Percentiles rank a stretch among this genome's conserved stretches.
phyloP scores from a whole-genome alignment of 129 eudicot genomes.

The Chrysanthemum makinoi region DNA sequence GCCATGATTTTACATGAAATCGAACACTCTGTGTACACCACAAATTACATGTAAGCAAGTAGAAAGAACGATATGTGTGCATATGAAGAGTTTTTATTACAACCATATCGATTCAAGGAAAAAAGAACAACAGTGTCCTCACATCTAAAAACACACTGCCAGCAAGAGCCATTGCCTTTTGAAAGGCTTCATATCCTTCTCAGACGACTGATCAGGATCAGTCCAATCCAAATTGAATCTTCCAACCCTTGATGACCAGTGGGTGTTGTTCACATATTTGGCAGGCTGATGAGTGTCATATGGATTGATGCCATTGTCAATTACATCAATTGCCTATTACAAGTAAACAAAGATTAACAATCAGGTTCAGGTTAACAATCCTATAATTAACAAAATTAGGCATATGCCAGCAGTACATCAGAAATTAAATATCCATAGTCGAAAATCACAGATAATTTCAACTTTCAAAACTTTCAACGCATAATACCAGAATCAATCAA shows the following conservation, averaged over 20 bases:
- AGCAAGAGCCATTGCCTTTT: slow-evolving; percentile 74
- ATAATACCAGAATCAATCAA: too few species aligned
- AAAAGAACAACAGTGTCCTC: slow-evolving; percentile 24
- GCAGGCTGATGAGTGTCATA: slow-evolving; percentile 86
- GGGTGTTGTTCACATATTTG: slow-evolving; percentile 78
- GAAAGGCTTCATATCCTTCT: slow-evolving; percentile 85
- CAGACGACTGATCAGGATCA: slow-evolving; percentile 86
- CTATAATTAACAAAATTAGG: slow-evolving; percentile 6
- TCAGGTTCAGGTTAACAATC: slow-evolving; percentile 4
- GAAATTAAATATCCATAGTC: slow-evolving; percentile 1
- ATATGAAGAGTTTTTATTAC: neutral
- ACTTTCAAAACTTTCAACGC: too few species aligned
- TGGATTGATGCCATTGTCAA: slow-evolving; percentile 92
- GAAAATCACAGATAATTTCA: too few species aligned
- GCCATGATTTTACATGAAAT: slow-evolving; percentile 80
- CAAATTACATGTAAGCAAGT: neutral
- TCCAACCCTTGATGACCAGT: slow-evolving; percentile 90
- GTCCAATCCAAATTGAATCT: slow-evolving; percentile 82
- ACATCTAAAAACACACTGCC: slow-evolving; percentile 90
- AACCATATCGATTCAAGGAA: neutral
- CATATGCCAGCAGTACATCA: neutral
- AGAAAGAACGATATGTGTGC: too few species aligned
- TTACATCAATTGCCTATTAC: slow-evolving; percentile 87
- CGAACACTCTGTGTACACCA: slow-evolving; percentile 52
- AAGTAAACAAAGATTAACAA: slow-evolving; percentile 14